phyloP scores from a whole-genome alignment of 352 stramenopile genomes.

The Phytopythium oedochilum region DNA sequence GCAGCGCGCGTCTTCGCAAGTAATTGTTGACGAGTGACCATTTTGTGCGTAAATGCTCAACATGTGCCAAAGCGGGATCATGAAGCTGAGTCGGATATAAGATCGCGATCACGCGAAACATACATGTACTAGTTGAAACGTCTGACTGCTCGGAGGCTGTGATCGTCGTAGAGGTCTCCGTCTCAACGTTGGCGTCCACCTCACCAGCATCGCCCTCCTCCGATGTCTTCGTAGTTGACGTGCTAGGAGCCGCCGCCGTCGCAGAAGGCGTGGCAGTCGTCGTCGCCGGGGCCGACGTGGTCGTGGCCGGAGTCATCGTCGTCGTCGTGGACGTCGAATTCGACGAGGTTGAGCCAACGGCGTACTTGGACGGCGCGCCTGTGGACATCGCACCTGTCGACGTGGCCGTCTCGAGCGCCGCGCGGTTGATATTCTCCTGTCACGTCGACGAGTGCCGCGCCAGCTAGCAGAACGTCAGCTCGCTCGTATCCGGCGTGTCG shows the following conservation, averaged over 20 bases:
- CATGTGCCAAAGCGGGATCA: background rate
- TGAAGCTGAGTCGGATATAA: too few relatives aligned
- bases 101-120: too few relatives aligned
- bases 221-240: background rate
- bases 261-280: background rate
- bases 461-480: too few relatives aligned
- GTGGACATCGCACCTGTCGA: background rate
- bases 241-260: background rate
- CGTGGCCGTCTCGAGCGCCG: background rate
- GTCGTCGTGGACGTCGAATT: constrained; percentile 2
- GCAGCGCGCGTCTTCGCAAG: constrained; percentile 3
- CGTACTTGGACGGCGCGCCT: too few relatives aligned
- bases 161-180: constrained; percentile 3
- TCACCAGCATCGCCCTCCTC: background rate
- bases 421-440: too few relatives aligned
- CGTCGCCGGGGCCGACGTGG: background rate
- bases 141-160: constrained; percentile 1
- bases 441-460: too few relatives aligned
- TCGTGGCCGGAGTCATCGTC: background rate
- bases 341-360: background rate
- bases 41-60: background rate
- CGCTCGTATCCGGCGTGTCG: too few relatives aligned
- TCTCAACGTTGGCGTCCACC: background rate
- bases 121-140: background rate
- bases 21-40: background rate